Base-by-base conservation (phyloP, 192 early-diverging fungal genomes). In the Fimicolochytrium jonesii region DNA sequence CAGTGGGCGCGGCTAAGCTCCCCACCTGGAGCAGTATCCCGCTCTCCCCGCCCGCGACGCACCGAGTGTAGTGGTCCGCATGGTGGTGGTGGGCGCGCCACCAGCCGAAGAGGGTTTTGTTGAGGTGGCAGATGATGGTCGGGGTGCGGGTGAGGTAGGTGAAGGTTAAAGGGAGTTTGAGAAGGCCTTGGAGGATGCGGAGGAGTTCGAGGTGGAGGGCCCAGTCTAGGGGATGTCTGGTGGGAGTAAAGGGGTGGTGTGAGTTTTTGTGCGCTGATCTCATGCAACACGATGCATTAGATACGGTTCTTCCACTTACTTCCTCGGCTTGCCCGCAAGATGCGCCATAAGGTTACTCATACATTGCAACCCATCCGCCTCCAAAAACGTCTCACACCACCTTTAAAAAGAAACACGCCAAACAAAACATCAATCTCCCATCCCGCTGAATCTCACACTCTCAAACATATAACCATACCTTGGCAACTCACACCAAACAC, bases 351-450 rank as follows among this genome's bases (percentile, higher is more conserved):
- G 37, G 10, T 20, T 15, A 15, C 36, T 22, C 20, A 59, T 6
- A 59, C 46, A 43, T 0, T 45, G 42, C 6, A 59, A 25, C 18
- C 57, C 57, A n/a, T 32, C 41, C 20, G 26, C 26, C 25, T 43
- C 9, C 44, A 59, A 29, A 23, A 59, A 59, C 7, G 41, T 30
- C 5, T 41, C 57, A 37, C 42, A 22, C 57, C 57, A 59, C 25
- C 57, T 59, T 2, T 28, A 15, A 17, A 59, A 11, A 59, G 10
- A 35, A 37, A 41, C 28, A 15, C 18, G 35, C n/a, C n/a, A 25
- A 41, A 23, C n/a, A 41, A 56, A 56, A 39, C 37, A 39, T 9
- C 37, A 17, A 39, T n/a, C n/a, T 17, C 10, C 37, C 17, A 11
- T 39, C 37, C 37, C 17, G 9, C 10, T 39, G 17, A 9, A 39